Conservation (phyloP, 208 protist species). For the Leishmania aethiopica region DNA sequence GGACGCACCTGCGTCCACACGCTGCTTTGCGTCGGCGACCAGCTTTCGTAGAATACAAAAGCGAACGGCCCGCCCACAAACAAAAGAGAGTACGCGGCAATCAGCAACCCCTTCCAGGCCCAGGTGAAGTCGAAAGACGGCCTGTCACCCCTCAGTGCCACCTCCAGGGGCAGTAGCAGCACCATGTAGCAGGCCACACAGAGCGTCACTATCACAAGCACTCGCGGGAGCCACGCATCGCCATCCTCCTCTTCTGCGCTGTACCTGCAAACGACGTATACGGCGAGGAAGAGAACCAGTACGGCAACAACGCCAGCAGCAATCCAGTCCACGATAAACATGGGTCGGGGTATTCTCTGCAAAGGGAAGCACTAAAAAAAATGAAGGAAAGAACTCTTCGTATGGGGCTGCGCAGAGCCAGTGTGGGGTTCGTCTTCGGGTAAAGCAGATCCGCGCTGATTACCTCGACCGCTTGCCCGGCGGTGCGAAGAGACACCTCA, state of each 20-base stretch:
- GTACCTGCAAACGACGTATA: slow-evolving; percentile 63
- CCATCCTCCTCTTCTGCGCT: slow-evolving; percentile 64
- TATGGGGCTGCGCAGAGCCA: neutral
- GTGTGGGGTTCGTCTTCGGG: neutral
- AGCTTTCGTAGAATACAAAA: slow-evolving; percentile 90
- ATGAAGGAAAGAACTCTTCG: neutral
- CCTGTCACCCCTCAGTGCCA: slow-evolving; percentile 60
- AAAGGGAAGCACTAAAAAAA: slow-evolving; percentile 11
- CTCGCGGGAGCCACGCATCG: slow-evolving; percentile 54
- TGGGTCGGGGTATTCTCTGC: neutral
- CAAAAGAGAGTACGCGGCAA: slow-evolving; percentile 26
- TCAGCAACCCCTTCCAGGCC: slow-evolving; percentile 35
- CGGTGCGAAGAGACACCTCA: neutral
- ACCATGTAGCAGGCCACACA: slow-evolving; percentile 65
- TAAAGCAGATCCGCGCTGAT: neutral
- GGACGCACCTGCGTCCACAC: slow-evolving; percentile 31
- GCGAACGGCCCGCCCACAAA: slow-evolving; percentile 86
- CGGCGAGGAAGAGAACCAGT: slow-evolving; percentile 46
- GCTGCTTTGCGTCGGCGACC: slow-evolving; percentile 41
- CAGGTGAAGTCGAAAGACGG: slow-evolving; percentile 16
- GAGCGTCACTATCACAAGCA: slow-evolving; percentile 50
- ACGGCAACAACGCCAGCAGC: slow-evolving; percentile 54
- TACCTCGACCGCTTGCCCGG: neutral
- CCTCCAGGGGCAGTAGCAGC: slow-evolving; percentile 93
- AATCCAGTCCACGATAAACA: slow-evolving; percentile 44